Base-by-base conservation (phyloP, 179 eudicot species). In the Gypsophila paniculata region DNA sequence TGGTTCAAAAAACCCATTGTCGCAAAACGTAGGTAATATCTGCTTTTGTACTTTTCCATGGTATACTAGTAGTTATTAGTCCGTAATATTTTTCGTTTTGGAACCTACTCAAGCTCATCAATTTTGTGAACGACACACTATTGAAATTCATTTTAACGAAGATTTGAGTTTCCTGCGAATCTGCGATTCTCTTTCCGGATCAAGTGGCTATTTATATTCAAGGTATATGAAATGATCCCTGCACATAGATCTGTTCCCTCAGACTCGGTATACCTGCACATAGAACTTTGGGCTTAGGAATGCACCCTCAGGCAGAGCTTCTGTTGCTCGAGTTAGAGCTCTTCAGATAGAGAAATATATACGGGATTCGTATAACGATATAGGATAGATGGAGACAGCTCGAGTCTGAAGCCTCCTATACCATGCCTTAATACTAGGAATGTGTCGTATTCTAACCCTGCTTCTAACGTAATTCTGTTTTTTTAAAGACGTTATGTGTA, bases 11-110 rank as follows among this genome's bases (percentile, higher is more conserved):
- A 46, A 2, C 11, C 6, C 11, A 42, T 2, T 8, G 69, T 46
- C 62, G 59, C 29, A 72, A 72, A 65, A 4, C 21, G 65, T 72
- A 66, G 80, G 63, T 36, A 60, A 72, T 34, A 18, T 59, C 69
- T 52, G 12, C 52, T 11, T 11, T 13, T 11, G 52, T 46, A 46
- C 17, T 46, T 46, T 46, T 46, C 4, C 15, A 46, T 11, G 15
- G 52, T 46, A 46, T 46, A 10, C 52, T 4, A 46, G 44, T 4
- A 46, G 44, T 29, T 29, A 29, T 29, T 29, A 1, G 1, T 29
- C 4, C 34, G 34, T 29, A 29, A 4, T 5, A 39, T 6, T 39
- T 39, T 6, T 39, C 10, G 8, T 39, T 8, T 39, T 39, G 44
- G 10, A 39, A 39, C 44, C 5, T n/a, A n/a, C n/a, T n/a, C n/a